Base-by-base conservation (phyloP, 306 rosid genomes). In the Rubus parviflorus region DNA sequence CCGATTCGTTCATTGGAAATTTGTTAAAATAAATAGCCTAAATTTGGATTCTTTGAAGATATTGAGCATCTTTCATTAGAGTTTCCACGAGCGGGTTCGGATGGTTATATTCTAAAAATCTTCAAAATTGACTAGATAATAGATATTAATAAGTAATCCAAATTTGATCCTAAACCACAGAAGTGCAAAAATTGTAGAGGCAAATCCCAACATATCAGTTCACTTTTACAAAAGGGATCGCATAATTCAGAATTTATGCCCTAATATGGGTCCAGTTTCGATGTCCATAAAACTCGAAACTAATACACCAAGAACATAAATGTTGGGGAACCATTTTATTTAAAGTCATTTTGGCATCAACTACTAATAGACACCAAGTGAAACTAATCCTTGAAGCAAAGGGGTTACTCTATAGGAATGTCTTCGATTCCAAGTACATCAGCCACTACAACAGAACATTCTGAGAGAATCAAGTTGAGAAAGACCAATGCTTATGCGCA, bases 401-500 rank as follows among this genome's bases (percentile, higher is more conserved):
- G n/a, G 45, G 16, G 25, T 47, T 14, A 30, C 70, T 70, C 51
- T 58, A 38, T 22, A 23, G 13, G 51, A 46, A 72, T 40, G 76
- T 22, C 25, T 23, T 43, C 51, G 35, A 30, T 45, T 43, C 23
- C 56, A 74, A 60, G 68, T 60, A 58, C 72, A 62, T 14, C 70
- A 43, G 69, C 11, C 40, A 35, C 51, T n/a, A 57, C 51, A 46
- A 60, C 63, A 42, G 35, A 22, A 20, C 40, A 38, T 72, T 72
- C 12, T 12, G 51, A 41, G 67, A 56, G 41, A 22, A 17, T 17
- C 35, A 9, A 75, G 23, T 38, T 20, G 19, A 51, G 41, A 47
- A 42, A 7, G 57, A n/a, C 30, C 74, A 20, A 25, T 48, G 67
- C 68, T 79, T 75, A 94, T 76, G 81, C 83, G 79, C 92, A 79